Evolutionary conservation across 495 filamentous ascomycete species (phyloP).

Genomic region (Parmelia sp.): DNA sequence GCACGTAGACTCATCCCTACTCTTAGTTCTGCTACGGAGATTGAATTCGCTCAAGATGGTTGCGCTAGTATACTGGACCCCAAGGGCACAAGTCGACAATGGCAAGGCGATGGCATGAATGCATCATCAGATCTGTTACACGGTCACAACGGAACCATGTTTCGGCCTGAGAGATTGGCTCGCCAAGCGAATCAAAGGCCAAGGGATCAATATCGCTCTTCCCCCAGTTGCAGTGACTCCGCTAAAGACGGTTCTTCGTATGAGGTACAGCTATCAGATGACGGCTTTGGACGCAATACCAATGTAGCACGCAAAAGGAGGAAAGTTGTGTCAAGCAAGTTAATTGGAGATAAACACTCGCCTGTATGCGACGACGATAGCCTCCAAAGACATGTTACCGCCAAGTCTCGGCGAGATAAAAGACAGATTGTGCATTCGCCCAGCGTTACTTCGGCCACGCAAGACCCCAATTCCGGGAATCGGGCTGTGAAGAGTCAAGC

Average conservation of each 20-base stretch:
- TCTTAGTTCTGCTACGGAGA: not conserved
- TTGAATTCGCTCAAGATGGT: conserved; percentile 8
- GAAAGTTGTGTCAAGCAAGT: conserved; percentile 4
- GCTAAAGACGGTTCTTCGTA: conserved; percentile 25
- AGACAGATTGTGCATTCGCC: not conserved
- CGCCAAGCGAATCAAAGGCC: not conserved
- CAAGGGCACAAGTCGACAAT: not conserved
- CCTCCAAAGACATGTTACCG: conserved; percentile 22
- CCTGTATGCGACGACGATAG: conserved; percentile 18
- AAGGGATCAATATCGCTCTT: conserved; percentile 1
- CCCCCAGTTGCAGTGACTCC: not conserved
- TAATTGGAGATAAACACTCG: not conserved
- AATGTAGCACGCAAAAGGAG: conserved; percentile 12
- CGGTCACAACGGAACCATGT: not conserved
- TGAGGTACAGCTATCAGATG: conserved; percentile 38
- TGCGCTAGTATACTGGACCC: not conserved
- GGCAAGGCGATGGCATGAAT: not conserved
- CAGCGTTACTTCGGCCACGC: not conserved
- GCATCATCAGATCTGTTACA: not conserved
- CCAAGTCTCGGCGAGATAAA: conserved; percentile 2
- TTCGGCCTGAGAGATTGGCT: not conserved
- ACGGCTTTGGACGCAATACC: conserved; percentile 21
- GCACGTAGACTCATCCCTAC: conserved; percentile 25
- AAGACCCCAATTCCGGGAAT: not conserved
- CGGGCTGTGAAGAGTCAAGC: not conserved